phyloP scores from a whole-genome alignment of 2,329 filamentous ascomycete species.

The Myriangium duriaei region DNA sequence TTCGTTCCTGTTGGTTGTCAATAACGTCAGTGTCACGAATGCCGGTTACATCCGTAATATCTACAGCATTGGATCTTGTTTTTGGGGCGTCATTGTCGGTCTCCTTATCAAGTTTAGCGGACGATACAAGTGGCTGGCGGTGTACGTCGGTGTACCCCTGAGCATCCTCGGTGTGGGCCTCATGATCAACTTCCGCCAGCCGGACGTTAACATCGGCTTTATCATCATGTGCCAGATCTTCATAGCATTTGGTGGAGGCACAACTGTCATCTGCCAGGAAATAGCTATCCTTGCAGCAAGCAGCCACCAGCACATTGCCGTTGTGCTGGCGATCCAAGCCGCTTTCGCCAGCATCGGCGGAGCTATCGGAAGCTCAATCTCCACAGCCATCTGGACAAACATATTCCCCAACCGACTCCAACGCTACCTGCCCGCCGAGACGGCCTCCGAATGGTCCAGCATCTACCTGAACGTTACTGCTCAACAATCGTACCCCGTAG shows the following conservation, averaged over 20 bases:
- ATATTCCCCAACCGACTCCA: constrained; percentile 12
- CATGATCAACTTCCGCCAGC: constrained; percentile 25
- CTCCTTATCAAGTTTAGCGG: constrained; percentile 34
- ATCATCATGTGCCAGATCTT: constrained; percentile 45
- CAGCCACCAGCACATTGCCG: constrained; percentile 22
- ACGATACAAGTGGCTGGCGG: constrained; percentile 36
- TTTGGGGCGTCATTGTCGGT: constrained; percentile 36
- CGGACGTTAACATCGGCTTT: constrained; percentile 33
- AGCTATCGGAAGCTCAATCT: constrained; percentile 17
- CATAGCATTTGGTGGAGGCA: constrained; percentile 41
- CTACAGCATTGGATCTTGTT: constrained; percentile 28
- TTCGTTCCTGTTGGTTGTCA: constrained; percentile 36
- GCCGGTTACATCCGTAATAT: constrained; percentile 22
- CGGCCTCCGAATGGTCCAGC: constrained; percentile 17
- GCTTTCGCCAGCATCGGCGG: constrained; percentile 21
- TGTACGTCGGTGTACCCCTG: constrained; percentile 24
- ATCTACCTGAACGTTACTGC: constrained; percentile 25
- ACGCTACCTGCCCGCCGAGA: constrained; percentile 10
- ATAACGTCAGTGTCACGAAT: constrained; percentile 25
- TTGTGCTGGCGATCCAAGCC: constrained; percentile 23
- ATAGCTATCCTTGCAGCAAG: constrained; percentile 42
- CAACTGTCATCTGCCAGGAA: constrained; percentile 42
- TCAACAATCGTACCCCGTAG: constrained; percentile 30
- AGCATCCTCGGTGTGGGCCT: constrained; percentile 23
- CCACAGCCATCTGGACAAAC: constrained; percentile 15